Evolutionary conservation across 176 grass and related monocot species (phyloP), one percentile per base, ranked within the genome.

Genomic region (Bonia amplexicaulis): DNA sequence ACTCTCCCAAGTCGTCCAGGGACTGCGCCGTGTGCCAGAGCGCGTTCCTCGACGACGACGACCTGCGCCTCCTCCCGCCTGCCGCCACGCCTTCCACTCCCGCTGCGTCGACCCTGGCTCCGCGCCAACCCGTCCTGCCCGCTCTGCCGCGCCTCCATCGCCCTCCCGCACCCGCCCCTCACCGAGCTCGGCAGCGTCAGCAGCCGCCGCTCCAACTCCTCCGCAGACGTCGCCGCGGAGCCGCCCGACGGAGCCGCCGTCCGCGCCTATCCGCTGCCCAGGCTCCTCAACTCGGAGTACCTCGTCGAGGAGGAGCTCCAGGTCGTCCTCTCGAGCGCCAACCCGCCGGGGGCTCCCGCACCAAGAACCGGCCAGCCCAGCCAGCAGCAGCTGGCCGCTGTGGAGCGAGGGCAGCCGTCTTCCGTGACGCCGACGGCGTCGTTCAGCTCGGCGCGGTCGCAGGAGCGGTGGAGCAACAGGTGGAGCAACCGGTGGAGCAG

Each of bases 11-110:
- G 81, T 97, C 88, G n/a, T 91, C 90, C 0, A 49, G 44, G 9
- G 95, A 97, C 73, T 97, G 95, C 85, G 95, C 95, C 48, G 92
- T 97, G 73, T 97, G 95, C 87, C 93, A 87, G 84, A 87, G 88
- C 62, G 77, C 84, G 17, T 93, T 99, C 85, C 51, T 66, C 71
- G 78, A 58, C 51, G 86, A 89, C 69, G 93, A 93, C 23, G 86
- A 93, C 86, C 92, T 94, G 57, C 96, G 96, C 29, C 85, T 96
- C 73, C 93, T 99, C 15, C 96, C 0, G 91, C 87, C 2, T 99
- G 96, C 79, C 80, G 88, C 33, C 96, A 99, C 74, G 96, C 96
- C 3, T 99, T 99, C 88, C 96, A 96, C 81, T 84, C 82, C 27
- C 15, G 81, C 33, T 99, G 96, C 88, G 88, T 93, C 12, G 93